Base-by-base conservation (phyloP, 2,329 filamentous ascomycete genomes). In the Aspergillus sp. region DNA sequence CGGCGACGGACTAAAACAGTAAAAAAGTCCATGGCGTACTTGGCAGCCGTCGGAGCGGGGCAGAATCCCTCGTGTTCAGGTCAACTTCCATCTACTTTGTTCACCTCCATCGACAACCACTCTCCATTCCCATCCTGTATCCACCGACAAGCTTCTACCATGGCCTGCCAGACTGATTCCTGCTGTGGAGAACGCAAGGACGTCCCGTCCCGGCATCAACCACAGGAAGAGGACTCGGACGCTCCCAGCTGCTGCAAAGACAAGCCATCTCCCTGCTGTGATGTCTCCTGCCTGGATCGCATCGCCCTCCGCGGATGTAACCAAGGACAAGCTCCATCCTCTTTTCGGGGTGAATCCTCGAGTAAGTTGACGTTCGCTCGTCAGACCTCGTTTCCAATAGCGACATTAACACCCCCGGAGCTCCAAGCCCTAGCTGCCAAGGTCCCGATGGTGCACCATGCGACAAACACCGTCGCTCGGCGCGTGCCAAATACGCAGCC, bases 251-350 rank as follows among this genome's bases (percentile, higher is more conserved):
- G 78, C 65, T 80, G 78, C 58, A 66, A 71, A 36, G 73, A 65
- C 14, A 76, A 75, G 54, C 3, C 51, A 0, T 55, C 57, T 3
- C 73, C 75, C 3, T 79, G 76, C 61, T 79, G 76, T 53, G 71
- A 77, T 52, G 53, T 56, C 8, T 68, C 73, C 32, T 78, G 75
- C 55, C 65, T 79, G 47, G 72, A 76, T 43, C 73, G 74, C 19
- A 55, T 80, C 6, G 77, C 77, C 5, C 52, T 76, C 20, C 72
- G 73, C 2, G 75, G 73, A 52, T 78, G 74, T 55, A 51, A 64
- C 11, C 55, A 55, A 44, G 40, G 41, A 43, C 41, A 41, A 17
- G 20, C 9, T 24, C 26, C 11, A 46, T 45, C 44, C 5, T 1
- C 47, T 32, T 43, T 30, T 43, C n/a, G n/a, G 14, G 47, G 19